Base-by-base conservation (phyloP, 2,329 filamentous ascomycete species). In the Escovopsis sp. region DNA sequence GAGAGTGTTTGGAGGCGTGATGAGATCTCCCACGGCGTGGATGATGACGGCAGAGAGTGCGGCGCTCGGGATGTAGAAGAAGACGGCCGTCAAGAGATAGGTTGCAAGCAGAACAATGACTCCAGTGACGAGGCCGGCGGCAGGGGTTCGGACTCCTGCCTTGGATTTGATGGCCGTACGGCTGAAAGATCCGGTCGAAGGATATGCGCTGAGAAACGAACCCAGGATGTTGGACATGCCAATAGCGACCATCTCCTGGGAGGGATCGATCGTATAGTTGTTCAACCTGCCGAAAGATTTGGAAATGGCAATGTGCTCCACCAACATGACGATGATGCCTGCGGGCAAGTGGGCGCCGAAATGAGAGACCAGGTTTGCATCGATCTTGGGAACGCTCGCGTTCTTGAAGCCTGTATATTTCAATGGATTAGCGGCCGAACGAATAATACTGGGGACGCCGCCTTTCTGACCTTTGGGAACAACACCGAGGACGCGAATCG, bases 121-220 rank as follows among this genome's bases (percentile, higher is more conserved):
- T 0, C 84, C 88, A 7, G 88, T 95, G 49, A 96, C 84, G 36
- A 94, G 73, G 63, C 91, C 89, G 12, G 85, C 87, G 43, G 94
- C 78, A 1, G 89, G 89, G 1, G 88, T 95, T 23, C 86, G 79
- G 4, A 95, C 89, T 55, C 91, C 91, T 40, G 91, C 88, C 63
- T 96, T 96, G 4, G 89, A 91, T 62, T 95, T 94, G 65, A 96
- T 95, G 42, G 91, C 89, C 26, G 91, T 96, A 47, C 91, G 80
- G 33, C 85, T 94, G 69, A 96, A 96, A 3, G 91, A 96, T 1
- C 91, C 91, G 3, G 89, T 98, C 0, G 86, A 84, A 12, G 89
- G 85, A 56, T 94, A 98, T 2, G 73, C 91, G 40, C 89, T 91
- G 3, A 96, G 70, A 65, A 96, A 94, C 3, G 91, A 87, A 1